Evolutionary conservation across 768 basidiomycete species (phyloP).

Genomic region (Gymnopilus junonius): DNA sequence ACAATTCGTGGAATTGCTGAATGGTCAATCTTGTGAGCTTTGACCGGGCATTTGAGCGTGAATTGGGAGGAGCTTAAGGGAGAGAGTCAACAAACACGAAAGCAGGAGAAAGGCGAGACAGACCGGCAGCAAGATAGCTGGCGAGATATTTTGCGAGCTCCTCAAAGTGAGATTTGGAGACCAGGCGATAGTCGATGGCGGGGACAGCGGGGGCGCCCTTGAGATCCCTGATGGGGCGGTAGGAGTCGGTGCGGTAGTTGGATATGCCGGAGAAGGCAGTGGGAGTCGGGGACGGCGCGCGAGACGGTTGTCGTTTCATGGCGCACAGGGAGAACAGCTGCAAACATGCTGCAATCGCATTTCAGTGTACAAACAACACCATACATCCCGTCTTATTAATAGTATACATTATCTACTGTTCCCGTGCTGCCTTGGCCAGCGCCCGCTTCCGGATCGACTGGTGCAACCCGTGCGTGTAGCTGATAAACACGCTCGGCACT

Average conservation of each 20-base stretch:
- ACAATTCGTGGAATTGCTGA: constrained; percentile 96
- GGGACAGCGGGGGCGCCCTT: constrained; percentile 56
- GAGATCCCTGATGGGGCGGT: constrained; percentile 65
- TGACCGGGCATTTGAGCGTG: constrained; percentile 80
- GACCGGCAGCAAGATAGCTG: constrained; percentile 76
- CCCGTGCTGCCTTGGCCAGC: constrained; percentile 62
- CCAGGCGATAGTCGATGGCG: constrained; percentile 60
- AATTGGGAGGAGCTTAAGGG: constrained; percentile 69
- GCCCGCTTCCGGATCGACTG: constrained; percentile 74
- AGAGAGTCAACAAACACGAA: constrained; percentile 10
- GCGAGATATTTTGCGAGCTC: constrained; percentile 77
- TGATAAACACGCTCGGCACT: constrained; percentile 55
- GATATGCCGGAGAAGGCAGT: constrained; percentile 90
- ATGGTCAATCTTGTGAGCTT: constrained; percentile 94
- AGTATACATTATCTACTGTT: constrained; percentile 36
- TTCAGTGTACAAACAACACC: constrained; percentile 41
- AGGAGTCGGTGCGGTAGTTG: constrained; percentile 83
- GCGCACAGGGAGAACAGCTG: constrained; percentile 29
- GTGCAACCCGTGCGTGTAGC: constrained; percentile 71
- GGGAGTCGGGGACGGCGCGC: constrained; percentile 79
- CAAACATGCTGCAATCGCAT: constrained; percentile 53
- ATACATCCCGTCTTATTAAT: constrained; percentile 19
- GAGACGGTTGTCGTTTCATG: constrained; percentile 64
- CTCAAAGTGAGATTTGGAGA: constrained; percentile 73
- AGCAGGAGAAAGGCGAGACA: constrained; percentile 16